phyloP scores from a whole-genome alignment of 1,284 basidiomycete species.

The Cerrena zonata region DNA sequence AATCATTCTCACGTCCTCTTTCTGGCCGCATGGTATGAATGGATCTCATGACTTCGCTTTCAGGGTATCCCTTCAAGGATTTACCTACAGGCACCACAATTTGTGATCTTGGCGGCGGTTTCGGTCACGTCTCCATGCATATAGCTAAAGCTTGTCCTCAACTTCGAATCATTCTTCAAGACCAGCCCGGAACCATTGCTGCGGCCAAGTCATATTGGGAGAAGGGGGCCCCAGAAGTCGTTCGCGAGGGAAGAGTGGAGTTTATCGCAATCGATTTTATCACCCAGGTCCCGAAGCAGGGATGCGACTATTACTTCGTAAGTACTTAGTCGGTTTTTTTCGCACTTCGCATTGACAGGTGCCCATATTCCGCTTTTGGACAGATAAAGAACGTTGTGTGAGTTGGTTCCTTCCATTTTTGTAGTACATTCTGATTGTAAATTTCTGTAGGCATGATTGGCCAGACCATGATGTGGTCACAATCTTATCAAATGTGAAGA shows the following conservation, averaged over 20 bases:
- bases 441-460: constrained; percentile 24
- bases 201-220: constrained; percentile 34
- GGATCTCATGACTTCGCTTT: neutral
- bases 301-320: constrained; percentile 43
- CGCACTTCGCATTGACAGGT: neutral
- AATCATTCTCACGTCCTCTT: neutral
- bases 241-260: constrained; percentile 30
- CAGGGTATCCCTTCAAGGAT: constrained; percentile 41
- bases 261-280: constrained; percentile 45
- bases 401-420: neutral
- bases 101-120: constrained; percentile 46
- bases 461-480: constrained; percentile 17
- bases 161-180: constrained; percentile 43
- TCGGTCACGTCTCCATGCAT: constrained; percentile 37
- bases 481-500: constrained; percentile 23
- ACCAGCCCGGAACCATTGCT: constrained; percentile 34
- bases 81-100: constrained; percentile 32
- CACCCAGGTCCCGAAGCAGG: constrained; percentile 32
- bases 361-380: neutral
- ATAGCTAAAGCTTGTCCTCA: constrained; percentile 36
- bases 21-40: neutral
- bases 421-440: neutral
- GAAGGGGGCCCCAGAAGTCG: constrained; percentile 27
- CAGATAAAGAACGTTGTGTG: constrained; percentile 1
- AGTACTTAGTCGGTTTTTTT: constrained; percentile 11